Conservation (phyloP, 441 rosid species). For the Monsonia emarginata region DNA sequence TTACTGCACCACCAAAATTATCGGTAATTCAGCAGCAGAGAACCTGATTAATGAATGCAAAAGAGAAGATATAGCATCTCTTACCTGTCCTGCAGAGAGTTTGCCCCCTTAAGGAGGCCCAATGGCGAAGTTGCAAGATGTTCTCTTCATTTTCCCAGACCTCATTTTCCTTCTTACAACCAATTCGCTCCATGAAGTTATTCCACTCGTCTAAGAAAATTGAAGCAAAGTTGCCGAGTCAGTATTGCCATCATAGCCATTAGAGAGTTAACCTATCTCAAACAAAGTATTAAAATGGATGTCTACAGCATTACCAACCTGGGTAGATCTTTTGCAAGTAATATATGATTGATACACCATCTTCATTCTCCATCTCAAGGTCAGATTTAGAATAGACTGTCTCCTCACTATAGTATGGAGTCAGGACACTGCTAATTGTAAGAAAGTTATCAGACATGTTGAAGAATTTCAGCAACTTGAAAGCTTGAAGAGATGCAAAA, state of each 20-base stretch:
- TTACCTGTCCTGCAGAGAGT: conserved; percentile 90
- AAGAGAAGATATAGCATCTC: too few species aligned
- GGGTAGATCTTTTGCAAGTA: conserved; percentile 93
- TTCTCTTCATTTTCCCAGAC: conserved; percentile 82
- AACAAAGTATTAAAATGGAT: conserved; percentile 3
- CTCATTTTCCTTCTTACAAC: conserved; percentile 58
- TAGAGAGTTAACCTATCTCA: conserved; percentile 5
- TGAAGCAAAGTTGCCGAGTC: neutral
- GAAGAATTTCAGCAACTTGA: conserved; percentile 10
- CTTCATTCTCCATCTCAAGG: conserved; percentile 95
- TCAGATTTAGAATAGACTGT: conserved; percentile 85
- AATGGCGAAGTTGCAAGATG: conserved; percentile 87
- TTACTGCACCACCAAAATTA: conserved; percentile 42
- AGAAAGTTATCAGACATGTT: conserved; percentile 6
- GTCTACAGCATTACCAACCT: conserved; percentile 36
- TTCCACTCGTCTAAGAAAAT: conserved; percentile 80
- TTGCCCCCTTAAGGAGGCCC: conserved; percentile 98
- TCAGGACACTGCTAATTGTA: conserved; percentile 63
- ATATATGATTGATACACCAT: conserved; percentile 83
- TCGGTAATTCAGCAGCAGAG: conserved; percentile 19
- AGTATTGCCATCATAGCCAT: conserved; percentile 9
- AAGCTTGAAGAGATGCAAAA: conserved; percentile 13
- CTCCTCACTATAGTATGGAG: conserved; percentile 96
- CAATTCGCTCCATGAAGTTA: conserved; percentile 82
- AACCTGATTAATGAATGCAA: conserved; percentile 15